Evolutionary conservation across 1,284 basidiomycete genomes (phyloP).

Genomic region (Filobasidium uniguttulatum): DNA sequence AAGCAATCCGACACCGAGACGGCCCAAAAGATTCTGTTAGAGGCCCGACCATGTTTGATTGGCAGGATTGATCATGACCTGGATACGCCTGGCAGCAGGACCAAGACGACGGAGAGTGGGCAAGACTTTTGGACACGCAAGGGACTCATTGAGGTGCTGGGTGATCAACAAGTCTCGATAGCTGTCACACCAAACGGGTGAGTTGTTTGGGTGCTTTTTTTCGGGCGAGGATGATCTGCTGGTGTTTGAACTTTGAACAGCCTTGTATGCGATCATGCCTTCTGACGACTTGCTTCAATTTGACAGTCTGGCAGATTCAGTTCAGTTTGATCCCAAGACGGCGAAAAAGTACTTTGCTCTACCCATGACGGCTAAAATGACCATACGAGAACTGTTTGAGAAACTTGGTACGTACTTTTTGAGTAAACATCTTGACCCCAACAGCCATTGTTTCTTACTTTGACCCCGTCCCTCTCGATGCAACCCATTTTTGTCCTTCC

Average conservation of each 20-base stretch:
- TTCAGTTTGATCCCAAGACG: constrained; percentile 41
- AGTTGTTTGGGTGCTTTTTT: background rate
- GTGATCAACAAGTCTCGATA: constrained; percentile 7
- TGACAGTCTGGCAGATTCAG: constrained; percentile 60
- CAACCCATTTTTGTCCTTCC: background rate
- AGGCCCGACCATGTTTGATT: too few species aligned
- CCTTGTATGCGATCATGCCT: background rate
- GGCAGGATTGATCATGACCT: too few species aligned
- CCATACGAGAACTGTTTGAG: constrained; percentile 47
- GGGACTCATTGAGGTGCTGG: background rate
- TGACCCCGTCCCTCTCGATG: too few species aligned
- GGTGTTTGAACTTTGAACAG: too few species aligned
- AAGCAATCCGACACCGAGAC: too few species aligned
- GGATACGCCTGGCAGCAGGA: too few species aligned
- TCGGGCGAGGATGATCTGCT: background rate
- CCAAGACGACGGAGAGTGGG: too few species aligned
- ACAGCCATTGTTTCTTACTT: constrained; percentile 1
- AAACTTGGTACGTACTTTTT: constrained; percentile 31
- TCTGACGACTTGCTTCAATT: background rate
- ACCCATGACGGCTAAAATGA: constrained; percentile 54
- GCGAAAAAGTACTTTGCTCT: constrained; percentile 60
- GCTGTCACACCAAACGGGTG: constrained; percentile 13
- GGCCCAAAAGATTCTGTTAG: too few species aligned
- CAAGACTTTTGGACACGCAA: background rate
- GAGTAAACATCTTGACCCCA: background rate